Percentiles rank a stretch among this genome's conserved stretches.
Conservation (phyloP, 352 stramenopile species). For the Phytopythium delawarense region DNA sequence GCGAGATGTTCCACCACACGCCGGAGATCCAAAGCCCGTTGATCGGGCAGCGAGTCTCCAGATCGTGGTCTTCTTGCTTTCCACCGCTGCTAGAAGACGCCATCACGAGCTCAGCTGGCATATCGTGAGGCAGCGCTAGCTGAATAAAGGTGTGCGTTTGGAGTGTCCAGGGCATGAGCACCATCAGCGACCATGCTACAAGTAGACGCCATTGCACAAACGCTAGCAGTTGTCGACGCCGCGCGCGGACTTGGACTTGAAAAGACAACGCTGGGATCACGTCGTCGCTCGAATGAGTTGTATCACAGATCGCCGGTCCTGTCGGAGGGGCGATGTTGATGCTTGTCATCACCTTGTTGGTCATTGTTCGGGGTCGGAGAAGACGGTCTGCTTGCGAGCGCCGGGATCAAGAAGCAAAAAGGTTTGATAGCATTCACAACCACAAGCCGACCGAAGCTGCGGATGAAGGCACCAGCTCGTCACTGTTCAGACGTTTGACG, state of each 20-base stretch:
- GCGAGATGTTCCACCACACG: conserved; percentile 28
- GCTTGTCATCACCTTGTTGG: neutral
- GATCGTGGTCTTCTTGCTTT: conserved; percentile 3
- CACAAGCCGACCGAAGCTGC: too few species aligned
- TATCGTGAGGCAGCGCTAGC: conserved; percentile 25
- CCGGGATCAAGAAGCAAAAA: too few species aligned
- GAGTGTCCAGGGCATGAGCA: conserved; percentile 25
- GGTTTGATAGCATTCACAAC: too few species aligned
- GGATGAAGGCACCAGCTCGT: neutral
- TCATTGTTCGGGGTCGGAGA: neutral
- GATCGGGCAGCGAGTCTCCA: conserved; percentile 16
- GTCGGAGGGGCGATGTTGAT: neutral
- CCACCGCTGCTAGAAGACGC: neutral
- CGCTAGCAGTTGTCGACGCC: neutral
- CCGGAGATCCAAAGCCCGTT: conserved; percentile 21
- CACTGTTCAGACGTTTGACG: neutral
- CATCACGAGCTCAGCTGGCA: conserved; percentile 11
- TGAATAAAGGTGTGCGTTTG: conserved; percentile 22
- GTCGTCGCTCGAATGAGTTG: neutral
- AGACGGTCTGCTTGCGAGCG: neutral
- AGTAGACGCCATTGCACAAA: neutral
- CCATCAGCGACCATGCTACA: neutral
- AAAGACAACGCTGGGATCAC: neutral
- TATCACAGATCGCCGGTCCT: neutral
- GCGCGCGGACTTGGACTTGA: neutral